Base-by-base conservation (phyloP, 257 asterid genomes). In the Solanum chiquidenum region DNA sequence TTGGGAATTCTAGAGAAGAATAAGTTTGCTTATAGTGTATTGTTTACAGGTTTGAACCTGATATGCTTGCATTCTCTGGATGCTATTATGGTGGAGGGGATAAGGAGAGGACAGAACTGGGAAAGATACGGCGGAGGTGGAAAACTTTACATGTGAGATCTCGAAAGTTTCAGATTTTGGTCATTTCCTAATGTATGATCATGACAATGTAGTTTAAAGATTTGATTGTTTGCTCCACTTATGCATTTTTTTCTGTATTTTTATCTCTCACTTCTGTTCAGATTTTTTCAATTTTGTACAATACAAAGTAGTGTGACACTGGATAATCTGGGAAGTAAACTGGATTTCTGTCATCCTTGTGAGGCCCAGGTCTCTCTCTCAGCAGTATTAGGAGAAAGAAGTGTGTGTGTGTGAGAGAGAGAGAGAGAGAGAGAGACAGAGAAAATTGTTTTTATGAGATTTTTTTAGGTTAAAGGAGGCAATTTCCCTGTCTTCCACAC, bases 1-100 rank as follows among this genome's bases (percentile, higher is more conserved):
- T 77, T 79, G 84, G 84, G 64, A 79, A 79, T 79, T 44, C 38
- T 44, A 4, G n/a, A 77, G 66, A 27, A 18, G 29, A 21, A 49
- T 60, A 66, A 12, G 37, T 49, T 37, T 58, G 37, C 89, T 86
- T 55, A 80, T 71, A 87, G 73, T 58, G 84, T 46, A 49, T 72
- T 85, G 52, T 71, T 87, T 88, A 83, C 97, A 97, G 99, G 95
- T 97, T 95, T 89, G 99, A 97, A 92, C 99, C 99, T 86, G 99
- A 97, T 90, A 97, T 96, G 99, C 99, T 97, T 91, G 99, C 99
- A 85, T 97, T 97, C 94, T 96, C 99, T 40, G 98, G 99, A 91
- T 97, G 99, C 86, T 97, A 96, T 90, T 96, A 94, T 71, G 99
- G 99, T 89, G 99, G 99, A 86, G 99, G 99, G 86, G 96, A 97